Evolutionary conservation across 495 filamentous ascomycete species (phyloP).

Genomic region (Pseudotulostoma volvatum): DNA sequence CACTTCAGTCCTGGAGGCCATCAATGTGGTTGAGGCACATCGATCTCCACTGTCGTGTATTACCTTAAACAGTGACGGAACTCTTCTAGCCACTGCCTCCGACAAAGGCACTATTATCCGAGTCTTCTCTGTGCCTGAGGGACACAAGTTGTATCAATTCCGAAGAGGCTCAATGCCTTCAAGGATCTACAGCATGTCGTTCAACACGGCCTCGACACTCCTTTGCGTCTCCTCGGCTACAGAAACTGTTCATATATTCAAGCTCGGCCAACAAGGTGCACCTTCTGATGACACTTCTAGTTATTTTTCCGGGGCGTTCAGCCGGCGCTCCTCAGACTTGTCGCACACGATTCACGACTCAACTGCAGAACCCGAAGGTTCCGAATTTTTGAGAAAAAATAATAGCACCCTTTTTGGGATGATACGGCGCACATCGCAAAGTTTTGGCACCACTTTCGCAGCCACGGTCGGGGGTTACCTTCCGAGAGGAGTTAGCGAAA

Average conservation of each 20-base stretch:
- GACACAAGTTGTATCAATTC: conserved; percentile 88
- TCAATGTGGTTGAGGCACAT: conserved; percentile 88
- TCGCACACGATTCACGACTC: conserved; percentile 23
- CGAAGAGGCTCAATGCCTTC: conserved; percentile 85
- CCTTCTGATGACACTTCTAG: conserved; percentile 17
- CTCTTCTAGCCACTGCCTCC: conserved; percentile 83
- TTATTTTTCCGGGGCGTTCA: conserved; percentile 20
- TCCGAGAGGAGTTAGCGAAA: conserved; percentile 80
- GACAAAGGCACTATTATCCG: conserved; percentile 96
- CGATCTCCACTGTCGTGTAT: conserved; percentile 81
- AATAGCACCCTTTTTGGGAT: conserved; percentile 68
- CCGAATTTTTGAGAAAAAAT: conserved; percentile 29
- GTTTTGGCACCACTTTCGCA: conserved; percentile 78
- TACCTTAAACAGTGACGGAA: conserved; percentile 80
- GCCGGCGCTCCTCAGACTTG: conserved; percentile 21
- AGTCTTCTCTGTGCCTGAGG: conserved; percentile 78
- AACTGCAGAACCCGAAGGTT: conserved; percentile 13
- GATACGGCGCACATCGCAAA: conserved; percentile 90
- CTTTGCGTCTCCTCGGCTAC: conserved; percentile 91
- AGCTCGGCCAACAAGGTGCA: conserved; percentile 36
- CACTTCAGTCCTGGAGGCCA: conserved; percentile 65
- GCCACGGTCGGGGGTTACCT: conserved; percentile 82
- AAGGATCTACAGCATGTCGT: conserved; percentile 97
- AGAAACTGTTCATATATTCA: conserved; percentile 96
- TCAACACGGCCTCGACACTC: conserved; percentile 83